phyloP scores from a whole-genome alignment of 164 flowering plant genomes.

The Vitis rupestris region DNA sequence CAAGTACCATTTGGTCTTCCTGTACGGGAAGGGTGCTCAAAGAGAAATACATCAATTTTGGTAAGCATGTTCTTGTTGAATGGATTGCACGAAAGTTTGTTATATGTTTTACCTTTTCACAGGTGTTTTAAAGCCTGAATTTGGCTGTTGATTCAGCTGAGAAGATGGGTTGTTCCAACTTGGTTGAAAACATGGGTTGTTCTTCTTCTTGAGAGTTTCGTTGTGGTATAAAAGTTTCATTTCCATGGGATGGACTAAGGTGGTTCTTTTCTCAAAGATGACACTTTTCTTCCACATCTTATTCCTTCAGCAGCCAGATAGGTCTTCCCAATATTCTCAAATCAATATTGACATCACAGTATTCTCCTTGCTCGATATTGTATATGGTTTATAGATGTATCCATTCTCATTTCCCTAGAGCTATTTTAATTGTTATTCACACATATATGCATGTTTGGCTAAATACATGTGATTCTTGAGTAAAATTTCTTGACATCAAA shows the following conservation, averaged over 20 bases:
- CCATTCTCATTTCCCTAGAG: too few species aligned
- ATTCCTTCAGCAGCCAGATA: too few species aligned
- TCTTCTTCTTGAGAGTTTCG: not conserved
- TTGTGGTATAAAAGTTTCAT: not conserved
- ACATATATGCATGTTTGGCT: too few species aligned
- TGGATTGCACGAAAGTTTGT: not conserved
- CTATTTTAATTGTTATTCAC: too few species aligned
- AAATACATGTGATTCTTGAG: not conserved
- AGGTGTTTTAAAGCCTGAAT: not conserved
- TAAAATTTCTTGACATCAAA: not conserved
- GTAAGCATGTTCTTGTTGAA: conserved; percentile 20
- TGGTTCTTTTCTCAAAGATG: too few species aligned
- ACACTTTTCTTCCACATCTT: too few species aligned
- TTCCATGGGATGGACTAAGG: not conserved
- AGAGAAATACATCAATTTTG: conserved; percentile 23
- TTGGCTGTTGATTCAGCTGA: not conserved
- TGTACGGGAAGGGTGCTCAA: conserved; percentile 25
- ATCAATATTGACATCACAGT: too few species aligned
- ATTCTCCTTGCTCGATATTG: too few species aligned
- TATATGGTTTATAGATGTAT: too few species aligned
- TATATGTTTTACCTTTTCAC: not conserved
- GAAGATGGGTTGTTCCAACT: not conserved
- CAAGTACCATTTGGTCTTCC: conserved; percentile 55
- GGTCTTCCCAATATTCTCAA: too few species aligned
- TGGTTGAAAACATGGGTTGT: not conserved